Percentiles rank a stretch among this genome's conserved stretches.
Conservation (phyloP, 1,284 basidiomycete species). For the Trametes hirsuta region DNA sequence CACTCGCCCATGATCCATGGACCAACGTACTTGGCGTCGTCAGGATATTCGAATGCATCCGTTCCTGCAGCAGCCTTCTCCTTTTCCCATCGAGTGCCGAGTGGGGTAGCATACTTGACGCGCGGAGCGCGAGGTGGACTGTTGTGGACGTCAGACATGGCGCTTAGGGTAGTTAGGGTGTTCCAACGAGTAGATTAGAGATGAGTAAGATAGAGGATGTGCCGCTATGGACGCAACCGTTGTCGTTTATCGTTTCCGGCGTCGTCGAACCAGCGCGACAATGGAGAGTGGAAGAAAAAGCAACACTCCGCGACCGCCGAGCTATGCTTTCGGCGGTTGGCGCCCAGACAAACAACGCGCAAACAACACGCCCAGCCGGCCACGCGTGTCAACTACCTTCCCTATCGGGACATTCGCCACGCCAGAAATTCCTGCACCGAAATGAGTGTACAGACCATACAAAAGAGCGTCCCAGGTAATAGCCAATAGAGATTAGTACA, state of each 20-base stretch:
- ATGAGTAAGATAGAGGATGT: conserved; percentile 9
- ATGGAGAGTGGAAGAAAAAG: conserved; percentile 13
- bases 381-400: conserved; percentile 10
- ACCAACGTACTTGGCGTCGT: conserved; percentile 75
- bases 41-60: conserved; percentile 71
- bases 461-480: conserved; percentile 16
- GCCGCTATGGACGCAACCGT: conserved; percentile 7
- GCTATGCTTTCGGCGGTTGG: conserved; percentile 9
- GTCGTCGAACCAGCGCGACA: conserved; percentile 27
- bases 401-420: not conserved
- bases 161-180: not conserved
- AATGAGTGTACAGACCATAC: conserved; percentile 13
- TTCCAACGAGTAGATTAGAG: conserved; percentile 1
- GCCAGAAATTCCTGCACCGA: not conserved
- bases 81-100: conserved; percentile 82
- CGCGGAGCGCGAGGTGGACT: conserved; percentile 71
- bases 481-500: conserved; percentile 15
- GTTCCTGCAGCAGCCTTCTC: conserved; percentile 76
- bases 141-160: conserved; percentile 28
- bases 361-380: conserved; percentile 25
- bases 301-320: conserved; percentile 3
- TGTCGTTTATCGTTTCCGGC: conserved; percentile 4
- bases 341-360: conserved; percentile 28
- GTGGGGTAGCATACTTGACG: conserved; percentile 64
- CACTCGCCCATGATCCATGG: conserved; percentile 92